Base-by-base conservation (phyloP, 345 rosid species). In the Eutrema yunnanense region DNA sequence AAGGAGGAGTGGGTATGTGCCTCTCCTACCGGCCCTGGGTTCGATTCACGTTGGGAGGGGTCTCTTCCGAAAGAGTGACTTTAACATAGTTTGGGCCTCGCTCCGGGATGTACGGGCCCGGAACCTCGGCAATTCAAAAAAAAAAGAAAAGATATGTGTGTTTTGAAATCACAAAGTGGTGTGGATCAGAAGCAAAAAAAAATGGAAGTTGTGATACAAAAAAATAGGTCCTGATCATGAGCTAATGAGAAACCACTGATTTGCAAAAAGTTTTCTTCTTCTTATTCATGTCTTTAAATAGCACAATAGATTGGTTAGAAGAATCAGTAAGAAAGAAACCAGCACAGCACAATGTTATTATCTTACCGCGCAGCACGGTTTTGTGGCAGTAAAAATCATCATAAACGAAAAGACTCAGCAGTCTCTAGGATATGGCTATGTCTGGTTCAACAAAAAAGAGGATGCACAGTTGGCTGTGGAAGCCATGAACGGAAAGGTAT, bases 401-500 rank as follows among this genome's bases (percentile, higher is more conserved):
- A 9, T 51, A 58, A 84, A 83, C 13, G 80, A 77, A 59, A 70
- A 51, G 56, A 73, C 82, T n/a, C 64, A 59, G 71, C 79, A 74
- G 65, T 79, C 84, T 70, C 52, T 78, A 56, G 94, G 89, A 51
- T 84, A 72, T 66, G 94, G 82, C 9, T 86, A 79, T 74, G 83
- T 86, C 22, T 86, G 90, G 90, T 83, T 74, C 53, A 49, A 67
- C 29, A 79, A 51, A 4, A 74, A 70, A 42, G 84, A 83, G 33
- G 82, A 82, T 43, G 87, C 85, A 3, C 63, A 78, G 54, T 26
- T 76, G 63, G 86, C 89, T 34, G 85, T 74, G 16, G 78, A 83
- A 47, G 81, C 76, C 69, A 84, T 86, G 90, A 78, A 81, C 57
- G 89, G 90, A 48, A 80, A 88, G 86, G 94, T 82, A 76, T n/a